Percentiles rank a stretch among this genome's conserved stretches.
These are phyloP conservation scores for Pythium sukuiense DNA, from an alignment of 352 stramenopile genomes.

Conservation along the genomic window DNA sequence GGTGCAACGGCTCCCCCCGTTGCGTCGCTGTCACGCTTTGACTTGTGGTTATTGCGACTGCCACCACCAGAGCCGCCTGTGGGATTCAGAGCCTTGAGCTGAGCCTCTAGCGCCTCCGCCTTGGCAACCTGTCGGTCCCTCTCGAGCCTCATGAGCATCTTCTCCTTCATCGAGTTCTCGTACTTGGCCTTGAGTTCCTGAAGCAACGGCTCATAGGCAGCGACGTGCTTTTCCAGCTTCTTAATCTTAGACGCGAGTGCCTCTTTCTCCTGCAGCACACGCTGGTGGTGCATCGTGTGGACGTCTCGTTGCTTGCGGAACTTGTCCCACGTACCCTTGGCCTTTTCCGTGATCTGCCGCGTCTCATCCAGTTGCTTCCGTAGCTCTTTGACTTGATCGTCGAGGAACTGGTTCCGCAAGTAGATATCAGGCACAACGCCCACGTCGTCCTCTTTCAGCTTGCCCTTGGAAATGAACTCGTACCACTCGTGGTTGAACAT, in stretches of 20 bases:
- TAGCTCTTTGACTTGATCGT: constrained; percentile 88
- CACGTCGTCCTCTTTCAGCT: constrained; percentile 88
- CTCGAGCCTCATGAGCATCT: constrained; percentile 96
- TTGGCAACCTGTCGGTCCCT: constrained; percentile 89
- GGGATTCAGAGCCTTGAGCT: constrained; percentile 59
- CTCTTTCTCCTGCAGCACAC: constrained; percentile 94
- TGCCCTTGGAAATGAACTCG: constrained; percentile 92
- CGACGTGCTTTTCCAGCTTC: constrained; percentile 90
- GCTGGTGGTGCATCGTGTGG: constrained; percentile 96
- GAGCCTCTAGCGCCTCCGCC: constrained; percentile 86
- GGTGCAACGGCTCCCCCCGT: constrained; percentile 27
- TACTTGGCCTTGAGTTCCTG: constrained; percentile 94
- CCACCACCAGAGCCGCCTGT: neutral
- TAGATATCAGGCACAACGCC: constrained; percentile 94
- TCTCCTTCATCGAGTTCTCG: constrained; percentile 95
- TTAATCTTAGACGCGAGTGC: constrained; percentile 91
- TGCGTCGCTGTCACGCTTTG: constrained; percentile 15
- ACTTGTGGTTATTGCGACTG: constrained; percentile 28
- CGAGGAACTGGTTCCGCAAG: constrained; percentile 90
- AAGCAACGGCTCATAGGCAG: constrained; percentile 91
- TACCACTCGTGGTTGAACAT: constrained; percentile 97
- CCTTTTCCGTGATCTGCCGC: constrained; percentile 86
- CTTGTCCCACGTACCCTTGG: constrained; percentile 94
- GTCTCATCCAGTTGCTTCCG: constrained; percentile 88
- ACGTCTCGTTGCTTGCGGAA: constrained; percentile 94